Evolutionary conservation across 768 basidiomycete genomes (phyloP), one percentile per base, ranked within the genome.

Genomic region (Boletus rex-veris): DNA sequence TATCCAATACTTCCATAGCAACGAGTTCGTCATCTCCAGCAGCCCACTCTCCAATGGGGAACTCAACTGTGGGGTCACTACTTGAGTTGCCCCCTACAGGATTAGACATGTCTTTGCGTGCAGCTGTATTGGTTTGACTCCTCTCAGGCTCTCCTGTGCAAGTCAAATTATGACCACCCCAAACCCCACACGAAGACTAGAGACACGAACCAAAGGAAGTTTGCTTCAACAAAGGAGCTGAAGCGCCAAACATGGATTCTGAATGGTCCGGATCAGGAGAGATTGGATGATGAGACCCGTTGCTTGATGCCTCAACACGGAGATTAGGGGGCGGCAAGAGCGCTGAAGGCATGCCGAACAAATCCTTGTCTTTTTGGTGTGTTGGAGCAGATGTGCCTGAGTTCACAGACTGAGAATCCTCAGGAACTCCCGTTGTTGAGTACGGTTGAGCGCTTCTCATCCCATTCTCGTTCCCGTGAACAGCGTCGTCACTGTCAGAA

Each of bases 1-100:
- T 61, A 18, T 70, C 71, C 12, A 62, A 63, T 10, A 58, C 62
- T 14, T 72, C 70, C 50, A 72, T 63, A 18, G 68, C 59, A 53
- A 67, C 69, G 7, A 77, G 67, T 66, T 86, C 91, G 58, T 92
- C 91, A 59, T 92, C 90, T 11, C 82, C 88, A 61, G 74, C 83
- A 40, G 75, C 81, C 89, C 90, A 91, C 7, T 83, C 82, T 31
- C 79, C 78, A 16, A 73, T 74, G 24, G 64, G 37, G 51, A 69
- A 68, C 12, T 53, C 60, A 16, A 40, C 28, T 19, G n/a, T 5
- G 7, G 40, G 14, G 7, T 42, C 46, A 19, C 36, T 21, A 16
- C 4, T 24, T 16, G 41, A 43, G 28, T 31, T 18, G 9, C 24
- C 35, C 11, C 14, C 39, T 19, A n/a, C 14, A 16, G 15, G 16